Base-by-base conservation (phyloP, 2,329 filamentous ascomycete species). In the Xylaria sp. region DNA sequence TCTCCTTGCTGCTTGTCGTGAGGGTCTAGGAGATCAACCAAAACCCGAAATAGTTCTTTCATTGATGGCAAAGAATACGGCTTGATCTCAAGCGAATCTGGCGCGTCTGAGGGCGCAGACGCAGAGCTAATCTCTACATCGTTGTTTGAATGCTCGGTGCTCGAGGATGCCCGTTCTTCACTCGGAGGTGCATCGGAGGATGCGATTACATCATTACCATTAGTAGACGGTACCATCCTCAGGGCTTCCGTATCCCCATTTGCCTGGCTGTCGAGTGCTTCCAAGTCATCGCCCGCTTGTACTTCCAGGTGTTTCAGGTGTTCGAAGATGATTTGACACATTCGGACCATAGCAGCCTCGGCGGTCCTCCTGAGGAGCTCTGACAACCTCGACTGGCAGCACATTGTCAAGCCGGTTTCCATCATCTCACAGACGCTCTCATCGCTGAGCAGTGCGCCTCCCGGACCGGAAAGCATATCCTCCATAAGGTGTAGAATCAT, bases 361-460 rank as follows among this genome's bases (percentile, higher is more conserved):
- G 96, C 96, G 22, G 94, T 97, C 70, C 94, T 87, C 70, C 95
- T 89, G 61, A 99, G 83, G 3, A 98, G 89, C 74, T 97, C 94
- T 10, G 94, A 97, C 68, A 98, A 89, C 62, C 95, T 89, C 62
- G 92, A 89, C 76, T 98, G 94, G 70, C 95, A 99, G 83, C 96
- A 99, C 84, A 99, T 98, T 76, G 94, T 97, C 71, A 99, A 81
- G 1, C 95, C 96, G 1, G 94, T 95, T 78, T 97, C 96, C 95
- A 99, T 98, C 94, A 99, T 98, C 78, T 97, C 94, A 77, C 96
- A 99, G 11, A 99, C 94, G 76, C 95, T 98, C 81, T 98, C 95
- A 75, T 99, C 96, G 65, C 95, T 96, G n/a, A 99, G 83, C 11
- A 98, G 88, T 71, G 96, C 91, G 42, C 96, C 96, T 33, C 95